Percentiles rank a stretch among this genome's conserved stretches.
phyloP scores from a whole-genome alignment of 2,329 filamentous ascomycete species.

The Claviceps sp. region DNA sequence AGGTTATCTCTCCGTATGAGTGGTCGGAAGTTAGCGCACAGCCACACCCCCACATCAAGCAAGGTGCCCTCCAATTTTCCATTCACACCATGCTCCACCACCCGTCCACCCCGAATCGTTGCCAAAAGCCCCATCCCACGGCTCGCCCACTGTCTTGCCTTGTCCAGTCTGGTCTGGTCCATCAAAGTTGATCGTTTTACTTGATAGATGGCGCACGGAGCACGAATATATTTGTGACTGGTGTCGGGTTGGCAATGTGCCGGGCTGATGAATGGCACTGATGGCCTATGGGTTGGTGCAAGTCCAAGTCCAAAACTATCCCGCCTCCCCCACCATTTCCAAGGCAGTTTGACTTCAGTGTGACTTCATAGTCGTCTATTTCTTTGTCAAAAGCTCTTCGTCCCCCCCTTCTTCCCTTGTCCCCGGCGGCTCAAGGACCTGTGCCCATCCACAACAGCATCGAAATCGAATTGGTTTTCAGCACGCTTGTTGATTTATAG shows the following conservation, averaged over 20 bases:
- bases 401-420: background rate
- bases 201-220: slow-evolving; percentile 1
- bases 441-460: slow-evolving; percentile 1
- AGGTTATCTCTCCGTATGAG: background rate
- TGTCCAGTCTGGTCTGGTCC: slow-evolving; percentile 2
- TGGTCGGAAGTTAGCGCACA: background rate
- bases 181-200: background rate
- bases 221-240: background rate
- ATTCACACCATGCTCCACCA: background rate
- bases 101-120: background rate
- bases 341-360: background rate
- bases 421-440: slow-evolving; percentile 3
- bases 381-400: background rate
- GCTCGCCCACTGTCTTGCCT: slow-evolving; percentile 2
- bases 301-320: slow-evolving; percentile 6
- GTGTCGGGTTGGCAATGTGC: background rate
- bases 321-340: slow-evolving; percentile 4
- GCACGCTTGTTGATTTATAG: background rate
- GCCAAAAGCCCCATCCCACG: slow-evolving; percentile 1
- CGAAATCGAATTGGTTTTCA: slow-evolving; percentile 1
- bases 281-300: background rate
- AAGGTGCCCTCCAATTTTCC: too few species aligned
- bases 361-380: background rate
- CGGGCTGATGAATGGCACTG: background rate
- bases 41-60: background rate